Base-by-base conservation (phyloP, 768 basidiomycete genomes). In the Tubosaeta sp. region DNA sequence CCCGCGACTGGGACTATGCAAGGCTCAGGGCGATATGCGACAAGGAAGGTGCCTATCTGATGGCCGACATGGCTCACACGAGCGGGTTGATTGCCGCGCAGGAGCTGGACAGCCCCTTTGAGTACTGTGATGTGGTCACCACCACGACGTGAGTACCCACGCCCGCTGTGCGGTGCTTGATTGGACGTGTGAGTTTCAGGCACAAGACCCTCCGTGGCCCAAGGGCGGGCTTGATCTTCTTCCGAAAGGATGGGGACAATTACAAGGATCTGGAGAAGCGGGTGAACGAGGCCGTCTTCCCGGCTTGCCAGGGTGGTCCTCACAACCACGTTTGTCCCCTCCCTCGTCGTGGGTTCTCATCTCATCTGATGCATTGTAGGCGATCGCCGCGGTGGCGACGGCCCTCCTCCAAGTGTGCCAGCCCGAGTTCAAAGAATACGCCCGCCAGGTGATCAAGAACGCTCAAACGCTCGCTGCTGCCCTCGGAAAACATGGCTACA, bases 191-290 rank as follows among this genome's bases (percentile, higher is more conserved):
- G 12, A 17, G 16, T 49, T 17, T 5, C 61, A 89, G 87, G 51
- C 97, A 99, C 82, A 98, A 98, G 79, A 98, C 97, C 16, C 90
- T 99, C 48, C 92, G 97, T 65, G 97, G 97, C 47, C 95, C 97
- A 51, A 88, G 97, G 60, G 97, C 95, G 46, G 97, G 97, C 70
- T 76, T 99, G 56, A 89, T 99, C 76, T 99, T 99, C 82, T 99
- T 95, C 86, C 83, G 89, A 71, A 97, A 88, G 73, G 93, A 95
- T 68, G 83, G 84, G 61, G 82, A 88, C 65, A 79, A 85, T 54
- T 73, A 83, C 26, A 74, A 82, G 62, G 95, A 98, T 61, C 82
- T 99, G 42, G 97, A 97, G 80, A 92, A 92, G 72, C 88, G 95
- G 52, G 85, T 99, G 63, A 98, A 98, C 70, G 91, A 95, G 38